Base-by-base conservation (phyloP, 2,329 filamentous ascomycete species). In the Chaetomium sp. region DNA sequence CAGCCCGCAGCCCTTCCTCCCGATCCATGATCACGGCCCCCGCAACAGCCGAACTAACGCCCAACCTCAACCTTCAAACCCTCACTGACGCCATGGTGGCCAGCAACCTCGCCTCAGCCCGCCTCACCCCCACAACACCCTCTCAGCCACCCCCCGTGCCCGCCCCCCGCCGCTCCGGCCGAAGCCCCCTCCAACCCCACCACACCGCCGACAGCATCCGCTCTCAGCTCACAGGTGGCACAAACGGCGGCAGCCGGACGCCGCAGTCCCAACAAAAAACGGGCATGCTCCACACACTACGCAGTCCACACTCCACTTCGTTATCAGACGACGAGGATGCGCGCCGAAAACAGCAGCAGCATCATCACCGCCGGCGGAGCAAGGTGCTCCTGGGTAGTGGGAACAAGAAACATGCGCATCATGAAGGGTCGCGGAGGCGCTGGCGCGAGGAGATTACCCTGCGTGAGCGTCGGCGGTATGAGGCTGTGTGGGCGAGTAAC, bases 401-500 rank as follows among this genome's bases (percentile, higher is more conserved):
- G 50, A 76, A 78, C 52, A 82, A 79, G 60, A 85, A 87, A 57
- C 88, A 91, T 67, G 80, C 84, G 1, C 88, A 94, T 65, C 84
- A 89, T 63, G 88, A 92, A 67, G 88, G 86, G 0, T 79, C 86
- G 4, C 80, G 88, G 14, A 85, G 83, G 65, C 81, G 87, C 6
- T 94, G 89, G 89, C 80, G 87, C 43, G 88, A 91, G 62, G 78
- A 83, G 58, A 81, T 94, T 43, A 88, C 86, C 0, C 79, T 82
- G 48, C 76, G 82, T 5, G 88, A 94, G 66, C 76, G 87, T n/a
- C 88, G 87, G 65, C 79, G 89, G 1, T 94, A 94, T 69, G 89
- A 92, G 69, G 89, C 87, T 2, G 80, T 94, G 1, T 94, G 88
- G 88, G 89, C 89, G 1, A 89, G 87, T 43, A 94, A 94, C 64